Evolutionary conservation across 371 early-diverging fungal species (phyloP), one percentile per base, ranked within the genome.

Genomic region (Zancudomyces culisetae): DNA sequence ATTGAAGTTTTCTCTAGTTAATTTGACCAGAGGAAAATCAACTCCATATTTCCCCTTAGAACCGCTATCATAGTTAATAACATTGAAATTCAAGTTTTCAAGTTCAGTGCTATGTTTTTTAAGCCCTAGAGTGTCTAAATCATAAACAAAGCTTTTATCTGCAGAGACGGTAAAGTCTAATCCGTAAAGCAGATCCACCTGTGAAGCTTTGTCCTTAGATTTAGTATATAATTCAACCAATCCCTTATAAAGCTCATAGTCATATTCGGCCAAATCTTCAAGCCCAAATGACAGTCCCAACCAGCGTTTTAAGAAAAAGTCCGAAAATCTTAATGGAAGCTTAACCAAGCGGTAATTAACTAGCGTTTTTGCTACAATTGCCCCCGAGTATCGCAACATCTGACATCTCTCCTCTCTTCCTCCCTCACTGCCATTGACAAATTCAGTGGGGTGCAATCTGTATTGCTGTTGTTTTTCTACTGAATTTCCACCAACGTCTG

Each of bases 261-360:
- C 96, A 30, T 92, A 66, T 1, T 84, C 80, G 0, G 82, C 83
- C 51, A 96, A 66, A 66, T 96, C 96, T 57, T 92, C 90, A 62
- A 93, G 73, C 66, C 61, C 76, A 51, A 77, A 73, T 39, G 69
- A 66, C 62, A 76, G 68, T 3, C 86, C 87, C 18, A 94, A 69
- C 73, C 88, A 87, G 56, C 86, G 87, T 40, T 81, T 77, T 50
- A 92, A 63, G 60, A 96, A 90, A 70, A 94, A 96, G 3, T 75
- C 75, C 6, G 10, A 10, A 52, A 52, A 56, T 24, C 93, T 90
- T 74, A 96, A 93, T 3, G 82, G 78, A 8, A 77, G 83, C 51
- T 93, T 91, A n/a, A 94, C 70, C 20, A 96, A 66, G 23, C 93
- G 81, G 22, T 89, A 89, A 61, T 94, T 91, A 52, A 89, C 90